Conservation (phyloP, 208 protist species). For the Wallacemonas collosoma region DNA sequence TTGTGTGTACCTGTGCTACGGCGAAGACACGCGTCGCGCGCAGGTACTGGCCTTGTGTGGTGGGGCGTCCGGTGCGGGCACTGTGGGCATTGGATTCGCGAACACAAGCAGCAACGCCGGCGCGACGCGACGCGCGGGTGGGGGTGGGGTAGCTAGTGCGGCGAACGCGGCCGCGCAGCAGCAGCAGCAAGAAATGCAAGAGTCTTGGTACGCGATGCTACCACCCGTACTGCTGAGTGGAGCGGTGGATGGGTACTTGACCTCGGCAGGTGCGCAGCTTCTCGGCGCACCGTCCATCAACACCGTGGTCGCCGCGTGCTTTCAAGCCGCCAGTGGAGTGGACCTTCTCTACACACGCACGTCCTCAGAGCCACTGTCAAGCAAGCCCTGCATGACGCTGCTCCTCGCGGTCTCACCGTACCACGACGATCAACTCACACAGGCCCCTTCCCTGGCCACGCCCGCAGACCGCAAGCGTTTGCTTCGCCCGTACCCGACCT, state of each 20-base stretch:
- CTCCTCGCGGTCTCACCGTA: conserved; percentile 64
- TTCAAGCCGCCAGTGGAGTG: conserved; percentile 19
- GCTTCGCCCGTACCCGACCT: conserved; percentile 14
- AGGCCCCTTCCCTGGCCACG: conserved; percentile 29
- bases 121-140: conserved; percentile 7
- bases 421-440: conserved; percentile 40
- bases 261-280: conserved; percentile 32
- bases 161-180: conserved; percentile 16
- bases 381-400: conserved; percentile 35
- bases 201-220: conserved; percentile 55
- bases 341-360: conserved; percentile 7
- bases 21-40: conserved; percentile 39
- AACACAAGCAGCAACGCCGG: conserved; percentile 17
- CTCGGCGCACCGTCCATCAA: conserved; percentile 75
- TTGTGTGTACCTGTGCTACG: conserved; percentile 81
- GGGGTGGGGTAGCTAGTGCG: conserved; percentile 22
- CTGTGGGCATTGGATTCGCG: conserved; percentile 5
- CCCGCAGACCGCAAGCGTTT: conserved; percentile 35
- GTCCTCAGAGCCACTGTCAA: background rate
- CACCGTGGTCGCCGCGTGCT: conserved; percentile 61
- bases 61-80: conserved; percentile 20
- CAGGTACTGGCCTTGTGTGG: conserved; percentile 1
- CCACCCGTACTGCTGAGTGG: conserved; percentile 67
- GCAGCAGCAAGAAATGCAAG: conserved; percentile 37
- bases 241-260: conserved; percentile 44